Evolutionary conservation across 805 yeast species (phyloP).

Genomic region (Hanseniaspora lachancei): DNA sequence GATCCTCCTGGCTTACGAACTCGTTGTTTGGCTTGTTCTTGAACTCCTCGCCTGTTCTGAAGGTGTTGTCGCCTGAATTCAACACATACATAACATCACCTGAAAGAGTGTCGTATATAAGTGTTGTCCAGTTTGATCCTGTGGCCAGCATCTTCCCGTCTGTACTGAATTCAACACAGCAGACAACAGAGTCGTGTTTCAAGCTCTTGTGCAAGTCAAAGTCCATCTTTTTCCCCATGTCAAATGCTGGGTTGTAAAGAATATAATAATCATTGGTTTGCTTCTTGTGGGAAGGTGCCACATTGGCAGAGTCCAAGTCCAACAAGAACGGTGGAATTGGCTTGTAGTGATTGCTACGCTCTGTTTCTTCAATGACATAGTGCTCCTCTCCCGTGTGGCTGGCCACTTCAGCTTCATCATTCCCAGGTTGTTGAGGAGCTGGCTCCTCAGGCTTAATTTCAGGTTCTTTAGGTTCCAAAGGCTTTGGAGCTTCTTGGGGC

Average conservation of each 20-base stretch:
- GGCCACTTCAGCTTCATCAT: slow-evolving; percentile 14
- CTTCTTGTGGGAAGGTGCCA: slow-evolving; percentile 65
- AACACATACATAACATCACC: slow-evolving; percentile 73
- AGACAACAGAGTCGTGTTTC: slow-evolving; percentile 88
- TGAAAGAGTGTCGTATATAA: slow-evolving; percentile 81
- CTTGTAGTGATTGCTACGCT: slow-evolving; percentile 42
- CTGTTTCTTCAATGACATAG: slow-evolving; percentile 30
- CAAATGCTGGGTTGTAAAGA: slow-evolving; percentile 74
- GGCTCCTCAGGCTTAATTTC: slow-evolving; percentile 17
- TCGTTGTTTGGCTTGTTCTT: slow-evolving; percentile 15
- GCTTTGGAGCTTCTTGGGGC: slow-evolving; percentile 17
- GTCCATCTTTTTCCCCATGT: slow-evolving; percentile 48
- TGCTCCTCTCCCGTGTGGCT: slow-evolving; percentile 21
- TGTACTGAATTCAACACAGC: slow-evolving; percentile 85
- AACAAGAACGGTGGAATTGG: slow-evolving; percentile 70
- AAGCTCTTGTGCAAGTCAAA: slow-evolving; percentile 80
- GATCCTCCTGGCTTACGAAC: slow-evolving; percentile 32
- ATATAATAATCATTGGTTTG: slow-evolving; percentile 76
- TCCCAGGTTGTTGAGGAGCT: slow-evolving; percentile 22
- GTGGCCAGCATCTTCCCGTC: slow-evolving; percentile 91
- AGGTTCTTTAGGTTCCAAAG: slow-evolving; percentile 12
- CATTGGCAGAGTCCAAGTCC: slow-evolving; percentile 66
- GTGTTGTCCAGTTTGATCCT: slow-evolving; percentile 92
- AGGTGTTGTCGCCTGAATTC: slow-evolving; percentile 31
- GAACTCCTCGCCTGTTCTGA: slow-evolving; percentile 25